These are phyloP conservation scores for Leccinum boreale DNA, from an alignment of 768 basidiomycete genomes.

Conservation along the genomic window DNA sequence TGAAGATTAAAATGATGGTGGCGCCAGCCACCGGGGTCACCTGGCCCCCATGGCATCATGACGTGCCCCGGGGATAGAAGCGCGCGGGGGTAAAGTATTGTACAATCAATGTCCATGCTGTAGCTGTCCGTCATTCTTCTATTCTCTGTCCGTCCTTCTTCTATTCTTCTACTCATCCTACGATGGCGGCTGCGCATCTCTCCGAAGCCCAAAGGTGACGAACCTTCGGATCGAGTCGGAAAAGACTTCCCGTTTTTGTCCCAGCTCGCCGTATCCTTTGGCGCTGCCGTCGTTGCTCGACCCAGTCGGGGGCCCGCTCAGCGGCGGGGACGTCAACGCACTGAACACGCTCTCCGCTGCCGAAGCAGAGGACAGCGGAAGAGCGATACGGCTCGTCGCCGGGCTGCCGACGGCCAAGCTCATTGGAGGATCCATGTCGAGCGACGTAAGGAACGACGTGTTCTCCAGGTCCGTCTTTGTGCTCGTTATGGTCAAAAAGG, in stretches of 20 bases:
- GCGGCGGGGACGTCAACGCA: slow-evolving; percentile 55
- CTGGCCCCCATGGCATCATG: background rate
- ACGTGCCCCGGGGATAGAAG: background rate
- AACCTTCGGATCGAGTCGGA: slow-evolving; percentile 78
- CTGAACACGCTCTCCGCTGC: slow-evolving; percentile 56
- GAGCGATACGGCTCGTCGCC: slow-evolving; percentile 55
- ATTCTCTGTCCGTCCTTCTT: background rate
- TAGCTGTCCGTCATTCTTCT: background rate
- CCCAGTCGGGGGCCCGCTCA: slow-evolving; percentile 62
- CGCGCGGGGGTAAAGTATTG: background rate
- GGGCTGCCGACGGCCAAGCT: slow-evolving; percentile 62
- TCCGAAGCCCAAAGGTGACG: slow-evolving; percentile 83
- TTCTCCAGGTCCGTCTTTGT: slow-evolving; percentile 84
- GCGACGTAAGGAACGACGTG: slow-evolving; percentile 86
- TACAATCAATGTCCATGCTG: background rate
- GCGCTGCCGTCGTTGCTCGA: slow-evolving; percentile 44
- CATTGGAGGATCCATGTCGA: slow-evolving; percentile 91
- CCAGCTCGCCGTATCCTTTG: slow-evolving; percentile 38
- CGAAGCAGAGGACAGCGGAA: slow-evolving; percentile 39
- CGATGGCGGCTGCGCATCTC: slow-evolving; percentile 48
- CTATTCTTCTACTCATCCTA: slow-evolving; percentile 2
- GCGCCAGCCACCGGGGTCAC: background rate
- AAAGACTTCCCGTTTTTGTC: slow-evolving; percentile 73
- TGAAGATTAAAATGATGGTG: slow-evolving; percentile 7
- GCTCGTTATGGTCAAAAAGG: slow-evolving; percentile 90